A percentile compares a stretch with the other conserved stretches of the same genome.
These are phyloP conservation scores for Gardenia jasminoides DNA, from an alignment of 257 asterid species.

Conservation along the genomic window DNA sequence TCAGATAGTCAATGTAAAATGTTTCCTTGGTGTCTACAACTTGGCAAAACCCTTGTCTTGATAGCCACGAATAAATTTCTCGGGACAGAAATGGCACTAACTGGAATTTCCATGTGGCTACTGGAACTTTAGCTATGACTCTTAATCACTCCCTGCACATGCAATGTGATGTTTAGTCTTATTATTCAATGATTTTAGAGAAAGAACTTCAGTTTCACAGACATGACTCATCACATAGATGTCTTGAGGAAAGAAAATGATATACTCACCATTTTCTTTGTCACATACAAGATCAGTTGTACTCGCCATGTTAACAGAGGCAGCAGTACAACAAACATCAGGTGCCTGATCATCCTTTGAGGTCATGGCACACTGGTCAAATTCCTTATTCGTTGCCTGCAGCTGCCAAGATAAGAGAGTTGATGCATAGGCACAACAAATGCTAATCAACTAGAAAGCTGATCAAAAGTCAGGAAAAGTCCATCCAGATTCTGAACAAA, in stretches of 20 bases:
- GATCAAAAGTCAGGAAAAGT: background rate
- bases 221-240: background rate
- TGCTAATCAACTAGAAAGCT: background rate
- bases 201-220: background rate
- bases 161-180: slow-evolving; percentile 2
- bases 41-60: slow-evolving; percentile 11
- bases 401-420: slow-evolving; percentile 29
- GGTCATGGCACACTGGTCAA: slow-evolving; percentile 26
- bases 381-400: slow-evolving; percentile 37
- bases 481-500: background rate
- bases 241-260: background rate
- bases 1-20: background rate
- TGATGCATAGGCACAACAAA: slow-evolving; percentile 3
- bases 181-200: background rate
- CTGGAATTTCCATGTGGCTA: slow-evolving; percentile 6
- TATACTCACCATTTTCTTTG: slow-evolving; percentile 40
- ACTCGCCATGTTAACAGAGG: slow-evolving; percentile 25
- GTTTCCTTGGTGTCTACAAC: background rate
- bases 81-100: background rate
- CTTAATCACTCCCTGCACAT: slow-evolving; percentile 41
- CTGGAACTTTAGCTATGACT: background rate
- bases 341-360: slow-evolving; percentile 35
- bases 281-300: slow-evolving; percentile 31
- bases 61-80: background rate
- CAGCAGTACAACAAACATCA: slow-evolving; percentile 20